phyloP scores from a whole-genome alignment of 1,284 basidiomycete species.

The Trichosporon sp. region DNA sequence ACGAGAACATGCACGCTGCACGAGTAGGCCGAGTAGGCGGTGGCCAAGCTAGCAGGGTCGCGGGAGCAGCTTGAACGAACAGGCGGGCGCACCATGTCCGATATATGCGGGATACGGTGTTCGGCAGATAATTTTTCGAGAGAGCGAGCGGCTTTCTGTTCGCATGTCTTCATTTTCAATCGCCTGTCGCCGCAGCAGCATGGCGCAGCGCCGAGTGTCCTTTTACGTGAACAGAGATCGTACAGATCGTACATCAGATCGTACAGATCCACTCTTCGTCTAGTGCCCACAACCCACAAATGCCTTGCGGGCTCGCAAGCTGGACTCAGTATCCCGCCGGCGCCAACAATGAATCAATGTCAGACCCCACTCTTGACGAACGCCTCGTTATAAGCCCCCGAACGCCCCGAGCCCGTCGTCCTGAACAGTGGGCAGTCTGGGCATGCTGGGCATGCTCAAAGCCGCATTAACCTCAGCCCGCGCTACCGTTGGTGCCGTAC shows the following conservation, averaged over 20 bases:
- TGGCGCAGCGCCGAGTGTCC: background rate
- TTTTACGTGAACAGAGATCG: background rate
- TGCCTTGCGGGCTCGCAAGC: background rate
- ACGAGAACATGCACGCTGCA: background rate
- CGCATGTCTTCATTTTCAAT: background rate
- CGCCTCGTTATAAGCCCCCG: background rate
- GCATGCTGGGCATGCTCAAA: background rate
- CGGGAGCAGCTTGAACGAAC: background rate
- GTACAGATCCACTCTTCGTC: background rate
- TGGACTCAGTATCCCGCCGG: background rate
- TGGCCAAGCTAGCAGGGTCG: background rate
- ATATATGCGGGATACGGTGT: background rate
- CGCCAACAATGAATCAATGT: slow-evolving; percentile 2
- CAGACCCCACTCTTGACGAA: slow-evolving; percentile 7
- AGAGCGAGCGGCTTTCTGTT: background rate
- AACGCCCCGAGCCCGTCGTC: background rate
- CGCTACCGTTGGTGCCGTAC: background rate
- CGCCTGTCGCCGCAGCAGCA: background rate
- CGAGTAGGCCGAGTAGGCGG: background rate
- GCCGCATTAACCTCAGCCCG: background rate
- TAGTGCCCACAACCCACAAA: background rate
- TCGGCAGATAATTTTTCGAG: background rate
- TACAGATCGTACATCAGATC: too few relatives aligned
- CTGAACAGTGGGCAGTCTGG: slow-evolving; percentile 1
- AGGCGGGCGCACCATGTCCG: background rate